These are phyloP conservation scores for Colletotrichum agaves DNA, from an alignment of 2,329 filamentous ascomycete genomes.

Conservation along the genomic window DNA sequence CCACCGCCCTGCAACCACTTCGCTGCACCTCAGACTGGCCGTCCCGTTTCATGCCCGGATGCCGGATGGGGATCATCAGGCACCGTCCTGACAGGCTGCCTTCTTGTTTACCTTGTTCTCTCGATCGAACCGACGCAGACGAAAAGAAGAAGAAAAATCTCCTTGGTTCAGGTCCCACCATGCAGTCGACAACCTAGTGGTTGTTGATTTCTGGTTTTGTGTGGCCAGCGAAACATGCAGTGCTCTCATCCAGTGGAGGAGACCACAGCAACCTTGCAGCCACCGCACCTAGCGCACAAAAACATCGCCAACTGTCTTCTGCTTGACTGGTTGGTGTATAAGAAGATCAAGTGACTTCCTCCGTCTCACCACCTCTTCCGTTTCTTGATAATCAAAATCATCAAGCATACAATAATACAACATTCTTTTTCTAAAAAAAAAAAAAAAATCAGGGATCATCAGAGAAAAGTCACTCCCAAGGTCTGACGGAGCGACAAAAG, in stretches of 20 bases:
- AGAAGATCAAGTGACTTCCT: slow-evolving; percentile 35
- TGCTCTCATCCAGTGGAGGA: slow-evolving; percentile 32
- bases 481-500: neutral
- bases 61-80: slow-evolving; percentile 19
- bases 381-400: slow-evolving; percentile 14
- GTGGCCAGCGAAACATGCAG: slow-evolving; percentile 30
- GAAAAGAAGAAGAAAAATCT: slow-evolving; percentile 5
- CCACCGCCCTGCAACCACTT: slow-evolving; percentile 13
- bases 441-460: slow-evolving; percentile 7
- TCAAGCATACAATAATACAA: neutral
- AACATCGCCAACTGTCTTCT: slow-evolving; percentile 36
- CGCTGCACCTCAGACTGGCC: neutral
- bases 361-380: neutral
- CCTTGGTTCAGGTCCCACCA: slow-evolving; percentile 14
- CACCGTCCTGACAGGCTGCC: slow-evolving; percentile 19
- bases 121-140: neutral
- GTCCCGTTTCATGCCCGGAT: slow-evolving; percentile 17
- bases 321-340: slow-evolving; percentile 16
- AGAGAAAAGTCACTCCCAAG: neutral
- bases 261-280: neutral
- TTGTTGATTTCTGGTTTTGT: slow-evolving; percentile 30
- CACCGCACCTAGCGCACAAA: slow-evolving; percentile 31
- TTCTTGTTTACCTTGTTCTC: slow-evolving; percentile 22
- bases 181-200: slow-evolving; percentile 16
- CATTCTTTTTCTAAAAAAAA: slow-evolving; percentile 30